These are phyloP conservation scores for Alopecurus myosuroides DNA, from an alignment of 176 grass and related monocot species.

Conservation along the genomic window DNA sequence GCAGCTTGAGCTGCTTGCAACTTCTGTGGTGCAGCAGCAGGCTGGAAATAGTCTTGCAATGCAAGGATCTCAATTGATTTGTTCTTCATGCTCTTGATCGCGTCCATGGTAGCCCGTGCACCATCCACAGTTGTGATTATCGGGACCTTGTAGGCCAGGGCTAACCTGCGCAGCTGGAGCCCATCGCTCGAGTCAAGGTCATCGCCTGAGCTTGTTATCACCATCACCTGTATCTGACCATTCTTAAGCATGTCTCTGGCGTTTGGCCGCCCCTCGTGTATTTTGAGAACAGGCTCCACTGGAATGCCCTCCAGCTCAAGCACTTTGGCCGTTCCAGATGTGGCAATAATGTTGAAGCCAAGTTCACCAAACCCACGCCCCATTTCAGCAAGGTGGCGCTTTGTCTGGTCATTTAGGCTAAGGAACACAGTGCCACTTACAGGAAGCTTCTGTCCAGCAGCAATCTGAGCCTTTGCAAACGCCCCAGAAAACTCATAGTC, in stretches of 20 bases:
- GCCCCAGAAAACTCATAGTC: slow-evolving; percentile 84
- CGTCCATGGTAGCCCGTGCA: slow-evolving; percentile 80
- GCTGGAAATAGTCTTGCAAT: slow-evolving; percentile 85
- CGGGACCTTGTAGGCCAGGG: slow-evolving; percentile 82
- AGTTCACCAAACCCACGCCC: slow-evolving; percentile 63
- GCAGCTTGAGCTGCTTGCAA: slow-evolving; percentile 59
- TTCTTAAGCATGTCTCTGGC: slow-evolving; percentile 87
- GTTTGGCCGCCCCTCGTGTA: slow-evolving; percentile 90
- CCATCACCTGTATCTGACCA: slow-evolving; percentile 91
- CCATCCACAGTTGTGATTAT: slow-evolving; percentile 93
- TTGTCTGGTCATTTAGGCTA: slow-evolving; percentile 89
- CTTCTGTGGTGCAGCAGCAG: slow-evolving; percentile 35
- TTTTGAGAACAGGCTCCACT: slow-evolving; percentile 87
- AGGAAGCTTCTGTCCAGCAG: slow-evolving; percentile 87
- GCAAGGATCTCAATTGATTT: slow-evolving; percentile 70
- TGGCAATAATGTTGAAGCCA: slow-evolving; percentile 81
- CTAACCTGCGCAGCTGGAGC: slow-evolving; percentile 78
- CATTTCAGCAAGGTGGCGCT: slow-evolving; percentile 77
- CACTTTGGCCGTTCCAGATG: slow-evolving; percentile 85
- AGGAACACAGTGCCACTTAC: slow-evolving; percentile 75
- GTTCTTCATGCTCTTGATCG: slow-evolving; percentile 83
- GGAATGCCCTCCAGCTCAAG: slow-evolving; percentile 75
- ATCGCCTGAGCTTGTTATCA: slow-evolving; percentile 92
- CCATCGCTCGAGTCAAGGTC: slow-evolving; percentile 85
- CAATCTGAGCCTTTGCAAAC: slow-evolving; percentile 97